Base-by-base conservation (phyloP, 371 early-diverging fungal species). In the Mortierella polycephala region DNA sequence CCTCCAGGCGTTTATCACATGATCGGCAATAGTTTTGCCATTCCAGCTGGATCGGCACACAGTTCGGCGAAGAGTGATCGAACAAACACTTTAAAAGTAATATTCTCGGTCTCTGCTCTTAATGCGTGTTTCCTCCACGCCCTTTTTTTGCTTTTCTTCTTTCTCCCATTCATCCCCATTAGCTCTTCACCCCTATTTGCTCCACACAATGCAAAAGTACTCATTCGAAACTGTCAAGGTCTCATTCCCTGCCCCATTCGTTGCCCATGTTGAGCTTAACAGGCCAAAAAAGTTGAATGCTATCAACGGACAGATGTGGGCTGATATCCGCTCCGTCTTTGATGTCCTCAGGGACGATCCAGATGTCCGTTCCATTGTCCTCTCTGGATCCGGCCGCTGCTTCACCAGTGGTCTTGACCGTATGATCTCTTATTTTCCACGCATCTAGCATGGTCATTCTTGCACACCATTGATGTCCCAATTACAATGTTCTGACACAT, bases 401-500 rank as follows among this genome's bases (percentile, higher is more conserved):
- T 98, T 97, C 73, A 92, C 93, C 20, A 93, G 95, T 50, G 97
- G 97, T n/a, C 83, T 98, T 37, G 98, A 98, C 67, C 83, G 93
- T 90, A 90, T 84, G 85, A n/a, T 20, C 16, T 40, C 41, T 18
- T 49, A 2, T 20, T n/a, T 7, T 14, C 41, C 11, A 10, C 39
- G 7, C 41, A 4, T 30, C 30, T 30, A 30, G 30, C 20, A 23
- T 39, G 9, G 40, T n/a, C 30, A 30, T 30, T 30, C 30, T 30
- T 30, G 30, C 30, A 30, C 30, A 30, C 30, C 30, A 30, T 2
- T 30, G 30, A 30, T 30, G 4, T 30, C 30, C 30, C 30, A 30
- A 30, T 30, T 30, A 30, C 30, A 30, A 30, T 2, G 30, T 2
- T 30, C 30, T 30, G 30, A 30, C 21, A 8, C 37, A 13, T 56